These are phyloP conservation scores for Geotrichum australiense DNA, from an alignment of 1,139 yeast species.

Conservation along the genomic window DNA sequence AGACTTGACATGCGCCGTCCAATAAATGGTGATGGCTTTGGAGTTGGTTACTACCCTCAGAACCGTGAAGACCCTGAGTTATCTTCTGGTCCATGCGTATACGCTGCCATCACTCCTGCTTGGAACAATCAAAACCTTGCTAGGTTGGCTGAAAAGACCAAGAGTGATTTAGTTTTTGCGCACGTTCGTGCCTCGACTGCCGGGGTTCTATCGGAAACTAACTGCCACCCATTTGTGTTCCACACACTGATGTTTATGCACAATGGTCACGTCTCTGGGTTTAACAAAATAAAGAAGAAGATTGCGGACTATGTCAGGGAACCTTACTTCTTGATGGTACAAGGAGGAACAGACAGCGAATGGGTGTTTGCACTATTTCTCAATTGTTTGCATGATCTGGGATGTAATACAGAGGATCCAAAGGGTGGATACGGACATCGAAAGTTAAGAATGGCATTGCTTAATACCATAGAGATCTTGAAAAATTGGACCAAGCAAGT, in stretches of 20 bases:
- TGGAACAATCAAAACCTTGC: slow-evolving; percentile 94
- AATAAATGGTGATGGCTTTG: slow-evolving; percentile 96
- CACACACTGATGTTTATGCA: slow-evolving; percentile 94
- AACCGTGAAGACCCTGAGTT: slow-evolving; percentile 42
- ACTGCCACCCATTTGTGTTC: slow-evolving; percentile 88
- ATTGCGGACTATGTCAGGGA: slow-evolving; percentile 70
- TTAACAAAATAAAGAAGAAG: slow-evolving; percentile 62
- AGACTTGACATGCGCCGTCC: slow-evolving; percentile 85
- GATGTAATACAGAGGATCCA: slow-evolving; percentile 55
- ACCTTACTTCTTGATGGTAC: slow-evolving; percentile 68
- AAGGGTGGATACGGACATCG: slow-evolving; percentile 49
- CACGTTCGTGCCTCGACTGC: slow-evolving; percentile 96
- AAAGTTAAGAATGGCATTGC: slow-evolving; percentile 58
- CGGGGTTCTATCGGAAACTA: slow-evolving; percentile 87
- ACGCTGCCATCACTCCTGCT: slow-evolving; percentile 90
- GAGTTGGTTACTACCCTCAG: slow-evolving; percentile 79
- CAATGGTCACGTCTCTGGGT: slow-evolving; percentile 83
- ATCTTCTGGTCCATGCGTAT: slow-evolving; percentile 66
- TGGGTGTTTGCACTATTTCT: slow-evolving; percentile 86
- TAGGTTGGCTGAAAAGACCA: slow-evolving; percentile 78
- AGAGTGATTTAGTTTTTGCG: slow-evolving; percentile 78
- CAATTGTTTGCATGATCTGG: slow-evolving; percentile 69
- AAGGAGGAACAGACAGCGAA: slow-evolving; percentile 94
- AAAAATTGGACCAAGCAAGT: slow-evolving; percentile 61
- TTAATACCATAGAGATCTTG: slow-evolving; percentile 64